phyloP scores from a whole-genome alignment of 2,329 filamentous ascomycete species.

The Coniochaeta pulveracea region DNA sequence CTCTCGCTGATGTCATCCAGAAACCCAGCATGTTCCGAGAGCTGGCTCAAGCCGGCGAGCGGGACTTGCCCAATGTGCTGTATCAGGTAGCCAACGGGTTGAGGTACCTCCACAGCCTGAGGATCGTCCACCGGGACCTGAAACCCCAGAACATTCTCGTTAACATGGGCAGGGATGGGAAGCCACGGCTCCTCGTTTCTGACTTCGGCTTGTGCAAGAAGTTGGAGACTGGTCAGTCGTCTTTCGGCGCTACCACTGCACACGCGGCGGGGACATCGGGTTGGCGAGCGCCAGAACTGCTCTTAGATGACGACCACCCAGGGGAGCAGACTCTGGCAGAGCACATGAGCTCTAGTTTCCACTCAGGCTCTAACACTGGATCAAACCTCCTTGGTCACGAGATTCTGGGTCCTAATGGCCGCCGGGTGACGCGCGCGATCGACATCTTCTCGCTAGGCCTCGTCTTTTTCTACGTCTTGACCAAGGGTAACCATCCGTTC shows the following conservation, averaged over 20 bases:
- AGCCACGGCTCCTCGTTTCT: constrained; percentile 82
- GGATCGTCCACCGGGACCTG: constrained; percentile 93
- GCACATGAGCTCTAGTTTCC: constrained; percentile 36
- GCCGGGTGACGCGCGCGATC: constrained; percentile 86
- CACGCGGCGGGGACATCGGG: constrained; percentile 89
- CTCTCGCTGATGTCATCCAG: constrained; percentile 82
- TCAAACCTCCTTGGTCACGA: constrained; percentile 4
- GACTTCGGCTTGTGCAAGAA: constrained; percentile 98
- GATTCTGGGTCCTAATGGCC: constrained; percentile 47
- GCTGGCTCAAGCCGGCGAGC: constrained; percentile 60
- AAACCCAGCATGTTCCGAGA: constrained; percentile 55
- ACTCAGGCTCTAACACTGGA: constrained; percentile 23
- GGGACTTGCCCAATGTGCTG: constrained; percentile 68
- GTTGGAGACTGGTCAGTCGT: constrained; percentile 85
- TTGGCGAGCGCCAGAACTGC: constrained; percentile 90
- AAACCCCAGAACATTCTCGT: constrained; percentile 98
- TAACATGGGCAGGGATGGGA: constrained; percentile 55
- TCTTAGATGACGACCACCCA: constrained; percentile 65
- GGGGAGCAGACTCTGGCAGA: constrained; percentile 25
- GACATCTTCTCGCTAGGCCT: constrained; percentile 96
- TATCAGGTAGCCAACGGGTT: constrained; percentile 86
- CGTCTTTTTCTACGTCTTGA: constrained; percentile 98
- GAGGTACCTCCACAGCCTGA: constrained; percentile 76
- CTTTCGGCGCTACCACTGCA: constrained; percentile 86
- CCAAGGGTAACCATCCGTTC: constrained; percentile 83